Evolutionary conservation across 225 moss, liverwort and hornwort species (phyloP), one percentile per base, ranked within the genome.

Genomic region (Bryoerythrophyllum caledonicum): DNA sequence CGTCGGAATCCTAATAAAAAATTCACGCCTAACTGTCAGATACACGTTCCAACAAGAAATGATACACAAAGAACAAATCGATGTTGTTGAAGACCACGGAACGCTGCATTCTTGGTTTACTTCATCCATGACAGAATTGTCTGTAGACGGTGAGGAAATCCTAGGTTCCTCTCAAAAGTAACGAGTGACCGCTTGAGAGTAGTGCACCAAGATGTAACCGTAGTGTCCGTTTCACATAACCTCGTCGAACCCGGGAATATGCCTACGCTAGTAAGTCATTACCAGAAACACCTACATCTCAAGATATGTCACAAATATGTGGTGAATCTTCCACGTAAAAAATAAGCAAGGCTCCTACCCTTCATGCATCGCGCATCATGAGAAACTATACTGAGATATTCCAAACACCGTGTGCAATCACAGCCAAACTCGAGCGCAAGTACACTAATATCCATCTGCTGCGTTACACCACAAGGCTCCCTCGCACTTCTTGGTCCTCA

Each of bases 401-500:
- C 15, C 14, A 23, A 10, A 61, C 32, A 5, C 21, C 60, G 15
- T 72, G 43, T 38, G 23, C 26, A 27, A 67, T 19, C 41, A 15
- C 40, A 59, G 15, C 25, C 3, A 27, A 46, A 63, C 55, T 15
- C 34, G 54, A 43, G 35, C 35, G 16, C 27, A 72, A 5, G 60
- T 40, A 27, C 32, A 76, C 67, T 62, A 12, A 44, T 55, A 79
- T 72, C 71, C 83, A 76, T 72, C 75, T 61, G 75, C 65, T 76
- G 72, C 30, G 76, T 60, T 11, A 68, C 24, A 35, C 44, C 55
- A 55, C 54, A 35, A 67, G 53, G 30, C 11, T 65, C 76, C 34
- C 67, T 68, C 32, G 44, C 26, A 55, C 6, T 59, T 28, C 53
- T 21, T n/a, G 53, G 25, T 55, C 52, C 27, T 16, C 65, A 11